Conservation (phyloP, 208 protist genomes). For the Trypanosomatidae sp. region DNA sequence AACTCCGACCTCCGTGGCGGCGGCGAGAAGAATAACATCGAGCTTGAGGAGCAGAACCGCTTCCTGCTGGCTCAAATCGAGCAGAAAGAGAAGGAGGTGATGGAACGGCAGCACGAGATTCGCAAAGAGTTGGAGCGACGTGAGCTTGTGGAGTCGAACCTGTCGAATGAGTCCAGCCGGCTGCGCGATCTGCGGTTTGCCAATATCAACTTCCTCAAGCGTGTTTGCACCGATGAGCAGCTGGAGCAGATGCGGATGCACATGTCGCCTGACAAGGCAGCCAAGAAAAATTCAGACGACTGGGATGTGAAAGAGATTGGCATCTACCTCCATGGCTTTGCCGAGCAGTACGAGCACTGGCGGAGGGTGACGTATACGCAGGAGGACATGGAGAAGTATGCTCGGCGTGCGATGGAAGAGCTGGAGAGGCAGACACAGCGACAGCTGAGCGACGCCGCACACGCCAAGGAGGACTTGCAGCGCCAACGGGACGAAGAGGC, state of each 20-base stretch:
- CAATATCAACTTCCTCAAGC: conserved; percentile 87
- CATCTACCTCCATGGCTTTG: conserved; percentile 77
- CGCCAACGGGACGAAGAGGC: conserved; percentile 75
- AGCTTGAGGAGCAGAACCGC: conserved; percentile 81
- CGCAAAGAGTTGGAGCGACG: conserved; percentile 54
- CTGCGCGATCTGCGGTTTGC: conserved; percentile 67
- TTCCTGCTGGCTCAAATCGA: conserved; percentile 72
- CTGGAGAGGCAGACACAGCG: conserved; percentile 71
- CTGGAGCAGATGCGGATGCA: conserved; percentile 51
- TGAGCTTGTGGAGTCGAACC: conserved; percentile 68
- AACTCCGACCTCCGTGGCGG: conserved; percentile 78
- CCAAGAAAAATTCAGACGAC: conserved; percentile 58
- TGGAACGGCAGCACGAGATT: conserved; percentile 65
- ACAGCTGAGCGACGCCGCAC: conserved; percentile 67
- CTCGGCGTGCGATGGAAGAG: conserved; percentile 54
- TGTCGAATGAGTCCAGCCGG: conserved; percentile 59
- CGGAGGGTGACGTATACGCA: conserved; percentile 77
- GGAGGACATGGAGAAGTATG: conserved; percentile 90
- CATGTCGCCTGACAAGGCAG: conserved; percentile 70
- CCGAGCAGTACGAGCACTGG: conserved; percentile 74
- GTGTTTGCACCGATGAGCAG: conserved; percentile 78
- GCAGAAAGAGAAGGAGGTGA: conserved; percentile 58
- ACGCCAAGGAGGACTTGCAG: conserved; percentile 61
- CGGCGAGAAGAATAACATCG: conserved; percentile 77
- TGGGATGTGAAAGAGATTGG: conserved; percentile 90